Base-by-base conservation (phyloP, 2,329 filamentous ascomycete species). In the Arthroderma uncinatum region DNA sequence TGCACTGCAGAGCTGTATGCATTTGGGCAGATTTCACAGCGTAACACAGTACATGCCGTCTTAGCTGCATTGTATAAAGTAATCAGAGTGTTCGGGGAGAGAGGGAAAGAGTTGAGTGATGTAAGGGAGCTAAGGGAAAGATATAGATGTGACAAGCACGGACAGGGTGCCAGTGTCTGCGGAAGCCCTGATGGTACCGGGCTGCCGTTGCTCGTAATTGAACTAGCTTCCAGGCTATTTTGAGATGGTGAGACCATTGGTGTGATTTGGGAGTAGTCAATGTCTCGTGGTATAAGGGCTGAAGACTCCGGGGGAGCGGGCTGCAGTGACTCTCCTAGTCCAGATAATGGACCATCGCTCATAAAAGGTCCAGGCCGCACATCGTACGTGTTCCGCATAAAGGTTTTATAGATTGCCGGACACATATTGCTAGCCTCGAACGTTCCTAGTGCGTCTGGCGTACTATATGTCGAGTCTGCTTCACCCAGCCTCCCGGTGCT, bases 91-190 rank as follows among this genome's bases (percentile, higher is more conserved):
- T 74, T 71, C 6, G 68, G 65, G 8, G 69, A 71, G 57, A 74
- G 64, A 3, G 74, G 74, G 57, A 75, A 75, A 19, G 72, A 68
- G 33, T 68, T 66, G 12, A 76, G 64, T 19, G 69, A 71, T 42
- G 71, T 71, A 40, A 74, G 67, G 57, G 71, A 70, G 58, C 70
- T 74, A 58, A 74, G 69, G 25, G 70, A 73, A 30, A 76, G 66
- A 58, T 76, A 76, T 10, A 74, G 61, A 52, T 71, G 71, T 47
- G 72, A 73, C 54, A 74, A 60, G 58, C 73, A 74, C 16, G 72
- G 65, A 57, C 72, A 74, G 53, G 68, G 64, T 37, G 64, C 54
- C 23, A 57, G 19, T 47, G 30, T 3, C n/a, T 57, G 47, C 19
- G 54, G 47, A 6, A 19, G 54, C 7, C 8, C 52, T 10, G 21